These are phyloP conservation scores for Castanea crenata DNA, from an alignment of 306 rosid species.

Conservation along the genomic window DNA sequence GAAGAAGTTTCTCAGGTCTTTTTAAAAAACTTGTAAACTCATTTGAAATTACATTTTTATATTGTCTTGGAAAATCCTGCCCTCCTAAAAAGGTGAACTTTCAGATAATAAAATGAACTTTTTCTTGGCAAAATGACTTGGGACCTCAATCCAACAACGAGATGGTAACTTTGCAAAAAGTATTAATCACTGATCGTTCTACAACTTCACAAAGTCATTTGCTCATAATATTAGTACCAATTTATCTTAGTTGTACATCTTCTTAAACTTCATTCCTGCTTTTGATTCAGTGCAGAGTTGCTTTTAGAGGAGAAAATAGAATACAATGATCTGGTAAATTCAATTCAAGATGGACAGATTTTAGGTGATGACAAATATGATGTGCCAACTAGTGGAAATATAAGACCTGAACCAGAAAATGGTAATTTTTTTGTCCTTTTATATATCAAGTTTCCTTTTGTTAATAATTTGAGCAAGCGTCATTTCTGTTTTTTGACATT, in stretches of 20 bases:
- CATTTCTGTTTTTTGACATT: not conserved
- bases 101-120: not conserved
- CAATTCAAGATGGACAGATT: slow-evolving; percentile 38
- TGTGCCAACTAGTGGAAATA: slow-evolving; percentile 31
- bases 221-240: not conserved
- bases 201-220: not conserved
- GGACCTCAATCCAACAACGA: not conserved
- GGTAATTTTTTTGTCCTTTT: slow-evolving; percentile 38
- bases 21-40: not conserved
- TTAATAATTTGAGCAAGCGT: not conserved
- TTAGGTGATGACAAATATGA: slow-evolving; percentile 35
- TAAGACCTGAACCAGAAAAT: slow-evolving; percentile 30
- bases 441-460: not conserved
- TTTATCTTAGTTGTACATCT: slow-evolving; percentile 6
- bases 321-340: slow-evolving; percentile 77
- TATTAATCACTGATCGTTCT: not conserved
- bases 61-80: not conserved
- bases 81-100: not conserved
- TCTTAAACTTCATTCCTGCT: slow-evolving; percentile 22
- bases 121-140: not conserved
- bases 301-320: slow-evolving; percentile 74
- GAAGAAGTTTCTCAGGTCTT: not conserved
- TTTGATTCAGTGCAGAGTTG: slow-evolving; percentile 78
- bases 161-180: not conserved
- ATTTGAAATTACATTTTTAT: not conserved